Evolutionary conservation across 1,139 yeast genomes (phyloP), one percentile per base, ranked within the genome.

Genomic region (Blastobotrys persicus): DNA sequence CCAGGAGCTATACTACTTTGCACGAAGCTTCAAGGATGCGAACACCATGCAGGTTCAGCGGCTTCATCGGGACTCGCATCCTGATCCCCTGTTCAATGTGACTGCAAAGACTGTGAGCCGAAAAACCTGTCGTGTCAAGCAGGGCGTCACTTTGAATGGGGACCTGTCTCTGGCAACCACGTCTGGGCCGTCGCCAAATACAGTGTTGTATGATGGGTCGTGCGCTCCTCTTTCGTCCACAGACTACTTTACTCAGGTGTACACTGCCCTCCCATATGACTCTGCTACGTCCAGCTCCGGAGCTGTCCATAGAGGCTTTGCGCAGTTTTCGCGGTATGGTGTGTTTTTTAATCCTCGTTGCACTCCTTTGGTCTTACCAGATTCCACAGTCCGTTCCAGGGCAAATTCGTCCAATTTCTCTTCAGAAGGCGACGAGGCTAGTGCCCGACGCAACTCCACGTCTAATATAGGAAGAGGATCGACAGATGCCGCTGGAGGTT

Each of bases 51-150:
- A 58, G 46, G 51, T 58, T 12, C 62, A 58, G 45, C 50, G 55
- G 28, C 35, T 54, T 18, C 53, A 54, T 37, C 46, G 47, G 14
- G 45, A 47, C 31, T 33, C 52, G 13, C 60, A 58, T 31, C 55
- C 59, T 2, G 58, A 55, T 39, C 56, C 62, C 13, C 20, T 55
- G 18, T 58, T 55, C 44, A 55, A 58, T 44, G 48, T 58, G 18
- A 48, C 41, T 4, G 45, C 42, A 13, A 42, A 46, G 46, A 13
- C 35, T 17, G 13, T 38, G 4, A 44, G 32, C 32, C 31, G 44
- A 26, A 43, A 42, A 34, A 34, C 43, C 5, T 26, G 48, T 16
- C 43, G 40, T 18, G 43, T 48, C 26, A 26, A 26, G 16, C 28
- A 44, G 18, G 28, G 39, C 14, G 45, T 31, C 44, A 31, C 37